Percentiles rank a stretch among this genome's conserved stretches.
phyloP scores from a whole-genome alignment of 495 filamentous ascomycete species.

The Tetracladium marchalianum region DNA sequence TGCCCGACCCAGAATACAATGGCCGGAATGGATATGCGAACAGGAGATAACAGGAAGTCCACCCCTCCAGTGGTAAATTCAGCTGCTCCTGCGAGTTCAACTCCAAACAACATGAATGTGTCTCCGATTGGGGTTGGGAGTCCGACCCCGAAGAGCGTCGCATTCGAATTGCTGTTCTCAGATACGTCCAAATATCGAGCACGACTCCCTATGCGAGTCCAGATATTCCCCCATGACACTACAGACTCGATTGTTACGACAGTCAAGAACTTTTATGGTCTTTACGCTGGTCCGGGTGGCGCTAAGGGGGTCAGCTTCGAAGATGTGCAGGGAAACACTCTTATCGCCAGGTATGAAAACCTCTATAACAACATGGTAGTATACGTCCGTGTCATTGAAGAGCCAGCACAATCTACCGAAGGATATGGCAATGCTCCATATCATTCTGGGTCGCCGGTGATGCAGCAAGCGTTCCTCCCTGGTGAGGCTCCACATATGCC shows the following conservation, averaged over 20 bases:
- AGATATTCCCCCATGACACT: slow-evolving; percentile 85
- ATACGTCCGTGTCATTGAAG: slow-evolving; percentile 77
- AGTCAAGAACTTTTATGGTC: slow-evolving; percentile 94
- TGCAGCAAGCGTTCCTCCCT: slow-evolving; percentile 18
- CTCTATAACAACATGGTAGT: slow-evolving; percentile 82
- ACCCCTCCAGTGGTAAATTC: slow-evolving; percentile 15
- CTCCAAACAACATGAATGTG: slow-evolving; percentile 28
- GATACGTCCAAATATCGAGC: slow-evolving; percentile 63
- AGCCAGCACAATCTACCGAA: slow-evolving; percentile 33
- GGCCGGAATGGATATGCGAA: slow-evolving; percentile 10
- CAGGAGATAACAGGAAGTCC: slow-evolving; percentile 13
- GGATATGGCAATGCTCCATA: slow-evolving; percentile 26
- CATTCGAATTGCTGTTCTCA: slow-evolving; percentile 75
- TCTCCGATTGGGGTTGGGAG: slow-evolving; percentile 37
- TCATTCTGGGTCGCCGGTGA: slow-evolving; percentile 25
- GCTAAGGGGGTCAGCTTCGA: slow-evolving; percentile 81
- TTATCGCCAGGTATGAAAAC: slow-evolving; percentile 94
- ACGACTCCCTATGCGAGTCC: slow-evolving; percentile 80
- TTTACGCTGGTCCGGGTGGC: slow-evolving; percentile 58
- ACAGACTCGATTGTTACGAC: slow-evolving; percentile 94
- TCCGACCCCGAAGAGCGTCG: slow-evolving; percentile 60
- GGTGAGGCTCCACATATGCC: slow-evolving; percentile 33
- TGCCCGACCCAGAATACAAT: slow-evolving; percentile 23
- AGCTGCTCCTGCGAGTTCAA: slow-evolving; percentile 17
- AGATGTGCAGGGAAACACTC: slow-evolving; percentile 70